These are phyloP conservation scores for Dicorynia guianensis DNA, from an alignment of 306 rosid genomes.

Conservation along the genomic window DNA sequence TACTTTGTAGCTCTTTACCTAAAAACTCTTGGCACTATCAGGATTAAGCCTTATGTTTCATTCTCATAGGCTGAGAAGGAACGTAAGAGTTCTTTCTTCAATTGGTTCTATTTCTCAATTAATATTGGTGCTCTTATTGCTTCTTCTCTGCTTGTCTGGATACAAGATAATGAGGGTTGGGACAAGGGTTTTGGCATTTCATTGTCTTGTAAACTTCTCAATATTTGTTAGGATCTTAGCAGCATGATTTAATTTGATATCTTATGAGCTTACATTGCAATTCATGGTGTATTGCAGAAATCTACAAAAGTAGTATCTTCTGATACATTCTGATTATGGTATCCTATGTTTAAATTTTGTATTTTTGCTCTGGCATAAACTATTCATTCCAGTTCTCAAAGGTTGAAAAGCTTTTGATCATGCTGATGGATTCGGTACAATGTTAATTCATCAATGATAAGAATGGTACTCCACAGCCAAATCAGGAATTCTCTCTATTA, in stretches of 20 bases:
- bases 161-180: conserved; percentile 80
- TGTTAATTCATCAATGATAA: too few relatives aligned
- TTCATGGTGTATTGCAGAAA: not conserved
- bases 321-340: too few relatives aligned
- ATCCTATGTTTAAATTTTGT: too few relatives aligned
- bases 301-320: too few relatives aligned
- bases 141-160: conserved; percentile 67
- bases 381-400: too few relatives aligned
- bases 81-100: conserved; percentile 68
- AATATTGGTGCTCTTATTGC: conserved; percentile 84
- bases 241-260: not conserved
- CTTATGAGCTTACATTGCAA: not conserved
- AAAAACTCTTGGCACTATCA: conserved; percentile 81
- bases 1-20: conserved; percentile 70
- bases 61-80: conserved; percentile 72
- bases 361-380: too few relatives aligned
- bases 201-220: not conserved
- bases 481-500: too few relatives aligned
- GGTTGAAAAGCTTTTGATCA: too few relatives aligned
- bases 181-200: conserved; percentile 74
- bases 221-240: not conserved
- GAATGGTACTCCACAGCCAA: too few relatives aligned
- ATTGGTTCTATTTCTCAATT: too few relatives aligned
- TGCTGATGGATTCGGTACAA: too few relatives aligned
- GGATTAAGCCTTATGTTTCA: conserved; percentile 84